These are phyloP conservation scores for Lepidium sativum DNA, from an alignment of 345 rosid genomes.

Conservation along the genomic window DNA sequence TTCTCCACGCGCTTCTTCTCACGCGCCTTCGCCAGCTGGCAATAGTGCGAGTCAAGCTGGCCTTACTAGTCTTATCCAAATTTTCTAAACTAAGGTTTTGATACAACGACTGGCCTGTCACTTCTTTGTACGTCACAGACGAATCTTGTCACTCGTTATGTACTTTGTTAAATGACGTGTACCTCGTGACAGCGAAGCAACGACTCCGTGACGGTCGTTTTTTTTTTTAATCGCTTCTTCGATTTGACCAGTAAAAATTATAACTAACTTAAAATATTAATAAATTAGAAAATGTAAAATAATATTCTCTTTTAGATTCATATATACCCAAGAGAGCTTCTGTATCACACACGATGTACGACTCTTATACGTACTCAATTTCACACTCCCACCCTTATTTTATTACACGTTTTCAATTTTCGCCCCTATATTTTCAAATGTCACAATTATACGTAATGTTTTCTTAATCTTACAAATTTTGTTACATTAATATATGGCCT, in stretches of 20 bases:
- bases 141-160: slow-evolving; percentile 1
- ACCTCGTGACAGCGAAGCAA: slow-evolving; percentile 10
- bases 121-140: slow-evolving; percentile 2
- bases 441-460: background rate
- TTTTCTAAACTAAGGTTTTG: background rate
- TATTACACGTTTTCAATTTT: background rate
- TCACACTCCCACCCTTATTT: background rate
- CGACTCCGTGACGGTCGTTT: slow-evolving; percentile 21
- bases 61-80: slow-evolving; percentile 27
- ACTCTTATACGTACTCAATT: slow-evolving; percentile 5
- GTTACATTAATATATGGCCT: no score
- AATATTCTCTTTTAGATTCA: slow-evolving; percentile 23
- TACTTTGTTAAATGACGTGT: slow-evolving; percentile 15
- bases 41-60: slow-evolving; percentile 25
- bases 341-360: slow-evolving; percentile 21
- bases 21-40: slow-evolving; percentile 27
- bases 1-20: background rate
- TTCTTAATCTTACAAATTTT: background rate
- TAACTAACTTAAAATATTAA: background rate
- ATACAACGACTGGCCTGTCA: slow-evolving; percentile 11
- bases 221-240: background rate
- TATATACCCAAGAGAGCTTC: slow-evolving; percentile 14
- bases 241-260: slow-evolving; percentile 18
- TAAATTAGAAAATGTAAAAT: background rate
- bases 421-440: background rate